A percentile compares a stretch with the other conserved stretches of the same genome.
phyloP scores from a whole-genome alignment of 148 eudicot genomes.

The Amaranthus palmeri region DNA sequence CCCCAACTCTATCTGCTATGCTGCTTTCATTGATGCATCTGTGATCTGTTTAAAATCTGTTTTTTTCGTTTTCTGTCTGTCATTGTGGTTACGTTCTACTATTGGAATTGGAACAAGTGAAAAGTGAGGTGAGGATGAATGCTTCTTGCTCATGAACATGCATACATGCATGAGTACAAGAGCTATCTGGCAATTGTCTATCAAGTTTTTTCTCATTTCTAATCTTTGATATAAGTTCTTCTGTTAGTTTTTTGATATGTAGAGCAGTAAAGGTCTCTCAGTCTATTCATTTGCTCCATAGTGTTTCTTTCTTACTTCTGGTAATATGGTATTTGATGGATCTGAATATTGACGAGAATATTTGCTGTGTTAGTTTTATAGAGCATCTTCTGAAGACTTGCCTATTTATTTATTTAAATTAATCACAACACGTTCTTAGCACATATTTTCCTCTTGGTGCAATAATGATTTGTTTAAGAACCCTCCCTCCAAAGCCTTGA shows the following conservation, averaged over 20 bases:
- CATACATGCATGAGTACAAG: not conserved
- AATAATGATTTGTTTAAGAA: too few relatives aligned
- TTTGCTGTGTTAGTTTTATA: not conserved
- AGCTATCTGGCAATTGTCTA: not conserved
- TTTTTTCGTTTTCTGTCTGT: not conserved
- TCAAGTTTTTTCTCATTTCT: not conserved
- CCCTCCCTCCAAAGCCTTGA: not conserved
- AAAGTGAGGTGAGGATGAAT: too few relatives aligned
- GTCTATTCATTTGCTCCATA: not conserved
- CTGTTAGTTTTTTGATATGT: not conserved
- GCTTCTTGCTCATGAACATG: not conserved
- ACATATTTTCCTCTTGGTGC: not conserved
- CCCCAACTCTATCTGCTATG: not conserved
- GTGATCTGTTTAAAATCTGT: not conserved
- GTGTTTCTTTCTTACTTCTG: not conserved
- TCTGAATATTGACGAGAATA: not conserved
- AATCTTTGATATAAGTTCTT: not conserved
- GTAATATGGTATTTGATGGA: not conserved
- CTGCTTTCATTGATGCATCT: not conserved
- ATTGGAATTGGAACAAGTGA: not conserved
- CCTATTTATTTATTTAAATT: not conserved
- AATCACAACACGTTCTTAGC: not conserved
- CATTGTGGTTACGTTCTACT: not conserved
- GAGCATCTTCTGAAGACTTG: not conserved
- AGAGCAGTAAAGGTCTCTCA: not conserved